These are phyloP conservation scores for Metschnikowia santaceciliae DNA, from an alignment of 805 yeast species.

Conservation along the genomic window DNA sequence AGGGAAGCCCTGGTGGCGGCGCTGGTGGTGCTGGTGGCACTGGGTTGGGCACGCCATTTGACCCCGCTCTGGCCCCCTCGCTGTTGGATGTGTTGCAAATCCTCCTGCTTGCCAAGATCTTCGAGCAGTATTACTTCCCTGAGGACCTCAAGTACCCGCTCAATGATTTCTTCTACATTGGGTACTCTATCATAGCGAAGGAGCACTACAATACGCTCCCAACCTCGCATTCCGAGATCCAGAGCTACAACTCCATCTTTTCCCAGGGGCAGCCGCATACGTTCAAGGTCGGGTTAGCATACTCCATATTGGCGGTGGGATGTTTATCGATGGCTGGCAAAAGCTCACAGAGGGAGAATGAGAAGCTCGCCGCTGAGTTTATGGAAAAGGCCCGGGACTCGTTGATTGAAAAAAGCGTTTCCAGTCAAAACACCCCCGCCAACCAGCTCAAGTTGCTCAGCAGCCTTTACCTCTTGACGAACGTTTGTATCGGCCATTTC, in stretches of 20 bases:
- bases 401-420: constrained; percentile 32
- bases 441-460: constrained; percentile 18
- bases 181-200: constrained; percentile 23
- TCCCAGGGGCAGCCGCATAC: constrained; percentile 19
- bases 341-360: constrained; percentile 24
- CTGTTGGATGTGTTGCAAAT: constrained; percentile 40
- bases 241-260: constrained; percentile 19
- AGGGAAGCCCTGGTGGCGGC: background rate
- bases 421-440: constrained; percentile 26
- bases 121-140: constrained; percentile 17
- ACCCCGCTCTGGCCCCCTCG: constrained; percentile 71
- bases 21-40: too few relatives aligned
- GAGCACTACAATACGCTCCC: constrained; percentile 19
- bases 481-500: constrained; percentile 40
- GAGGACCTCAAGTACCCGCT: constrained; percentile 12
- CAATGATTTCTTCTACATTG: constrained; percentile 30
- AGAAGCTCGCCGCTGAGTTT: constrained; percentile 29
- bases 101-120: constrained; percentile 25
- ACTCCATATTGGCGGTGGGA: constrained; percentile 45
- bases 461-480: constrained; percentile 39
- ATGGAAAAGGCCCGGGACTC: constrained; percentile 46
- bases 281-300: constrained; percentile 38
- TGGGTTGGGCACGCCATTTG: constrained; percentile 60
- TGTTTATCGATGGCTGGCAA: constrained; percentile 19
- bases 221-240: constrained; percentile 20